Evolutionary conservation across 202 grass and related monocot genomes (phyloP), one percentile per base, ranked within the genome.

Genomic region (Dendrocalamus latiflorus): DNA sequence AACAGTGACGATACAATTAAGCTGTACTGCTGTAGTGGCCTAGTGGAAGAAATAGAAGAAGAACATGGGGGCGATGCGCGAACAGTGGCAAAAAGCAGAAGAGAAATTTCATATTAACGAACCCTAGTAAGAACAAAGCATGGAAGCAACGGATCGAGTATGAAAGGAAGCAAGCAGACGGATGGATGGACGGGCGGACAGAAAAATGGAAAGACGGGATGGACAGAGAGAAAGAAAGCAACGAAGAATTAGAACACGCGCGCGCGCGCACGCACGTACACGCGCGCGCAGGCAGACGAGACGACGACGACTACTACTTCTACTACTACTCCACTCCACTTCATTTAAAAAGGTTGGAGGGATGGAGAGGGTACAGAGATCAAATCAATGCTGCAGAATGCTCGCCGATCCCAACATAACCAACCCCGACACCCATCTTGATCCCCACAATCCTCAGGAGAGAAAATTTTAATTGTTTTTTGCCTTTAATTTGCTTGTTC

Each of bases 331-430:
- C 18, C 43, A 43, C 53, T 74, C 25, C 75, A 17, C 72, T 73
- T 78, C 60, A 75, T 86, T 86, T 69, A 75, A 79, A 86, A 86
- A 86, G 86, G 63, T 49, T 38, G 51, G 64, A 75, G 78, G 16
- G 58, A 76, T 69, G 68, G 60, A 58, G 69, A 9, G 53, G 41
- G 77, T 75, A 54, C 74, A 87, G 84, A 83, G 75, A 87, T 87
- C 88, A 90, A 87, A 87, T 90, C 84, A 90, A 79, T 90, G 62
- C 80, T 49, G 88, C 88, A 87, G 80, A 87, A 90, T 87, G 84
- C 88, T 87, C 84, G 69, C 34, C 88, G 74, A 90, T 90, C 88
- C 88, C 88, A 87, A 90, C 80, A 87, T 65, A 87, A 90, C 88
- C 62, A 80, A 86, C 83, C 74, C 24, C 62, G 70, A 72, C 74